Evolutionary conservation across 768 basidiomycete species (phyloP).

Genomic region (Mrakia blollopis): DNA sequence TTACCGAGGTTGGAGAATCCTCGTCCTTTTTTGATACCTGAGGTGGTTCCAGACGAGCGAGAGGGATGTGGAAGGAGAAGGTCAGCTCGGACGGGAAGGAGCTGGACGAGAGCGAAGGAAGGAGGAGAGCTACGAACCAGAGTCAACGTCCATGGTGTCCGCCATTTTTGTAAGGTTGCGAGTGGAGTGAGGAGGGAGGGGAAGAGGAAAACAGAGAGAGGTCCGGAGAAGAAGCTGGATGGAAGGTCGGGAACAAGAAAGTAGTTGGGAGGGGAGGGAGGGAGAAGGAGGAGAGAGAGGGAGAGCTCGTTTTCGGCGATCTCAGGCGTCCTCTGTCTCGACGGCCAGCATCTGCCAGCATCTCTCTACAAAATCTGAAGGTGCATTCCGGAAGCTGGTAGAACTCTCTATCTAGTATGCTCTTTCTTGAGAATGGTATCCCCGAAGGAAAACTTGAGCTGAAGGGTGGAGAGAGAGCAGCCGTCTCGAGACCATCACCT

Average conservation of each 20-base stretch:
- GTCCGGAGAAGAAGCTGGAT: not conserved
- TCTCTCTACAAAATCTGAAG: too few relatives aligned
- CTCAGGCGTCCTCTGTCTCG: not conserved
- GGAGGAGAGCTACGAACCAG: not conserved
- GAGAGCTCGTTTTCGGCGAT: not conserved
- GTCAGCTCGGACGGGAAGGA: conserved; percentile 10
- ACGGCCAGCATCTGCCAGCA: not conserved
- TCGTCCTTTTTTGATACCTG: conserved; percentile 16
- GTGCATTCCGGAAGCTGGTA: too few relatives aligned
- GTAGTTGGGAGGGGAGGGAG: not conserved
- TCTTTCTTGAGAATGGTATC: too few relatives aligned
- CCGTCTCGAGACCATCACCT: too few relatives aligned
- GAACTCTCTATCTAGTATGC: too few relatives aligned
- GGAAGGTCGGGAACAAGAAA: not conserved
- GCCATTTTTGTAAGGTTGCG: conserved; percentile 1
- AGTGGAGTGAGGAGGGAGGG: not conserved
- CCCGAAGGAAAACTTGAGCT: too few relatives aligned
- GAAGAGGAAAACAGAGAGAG: not conserved
- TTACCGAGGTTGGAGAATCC: not conserved
- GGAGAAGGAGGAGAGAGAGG: not conserved
- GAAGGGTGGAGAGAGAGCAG: too few relatives aligned
- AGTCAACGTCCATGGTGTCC: conserved; percentile 26
- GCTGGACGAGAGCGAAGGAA: too few relatives aligned
- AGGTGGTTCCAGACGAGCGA: too few relatives aligned
- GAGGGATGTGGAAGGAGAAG: not conserved